These are phyloP conservation scores for Rhodotorula sp. DNA, from an alignment of 1,284 basidiomycete species.

Conservation along the genomic window DNA sequence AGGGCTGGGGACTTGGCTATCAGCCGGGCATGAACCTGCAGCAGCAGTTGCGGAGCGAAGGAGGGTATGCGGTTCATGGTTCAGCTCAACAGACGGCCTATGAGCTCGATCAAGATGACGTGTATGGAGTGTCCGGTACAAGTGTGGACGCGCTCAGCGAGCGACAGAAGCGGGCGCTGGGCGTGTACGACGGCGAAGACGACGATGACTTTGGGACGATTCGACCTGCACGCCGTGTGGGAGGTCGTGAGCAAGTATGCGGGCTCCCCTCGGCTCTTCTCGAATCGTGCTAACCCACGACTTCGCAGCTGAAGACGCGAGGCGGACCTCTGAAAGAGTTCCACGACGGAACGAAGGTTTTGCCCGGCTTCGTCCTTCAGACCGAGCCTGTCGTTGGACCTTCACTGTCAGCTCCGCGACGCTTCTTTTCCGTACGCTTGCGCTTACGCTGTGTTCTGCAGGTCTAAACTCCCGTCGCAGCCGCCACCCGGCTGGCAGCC, in stretches of 20 bases:
- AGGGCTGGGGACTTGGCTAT: conserved; percentile 68
- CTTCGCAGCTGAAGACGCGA: background rate
- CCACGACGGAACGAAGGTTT: conserved; percentile 69
- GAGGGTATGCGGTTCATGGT: background rate
- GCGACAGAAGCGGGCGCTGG: conserved; percentile 9
- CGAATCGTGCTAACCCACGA: background rate
- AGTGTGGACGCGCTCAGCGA: background rate
- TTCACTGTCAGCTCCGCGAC: conserved; percentile 60
- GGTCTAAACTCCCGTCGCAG: conserved; percentile 63
- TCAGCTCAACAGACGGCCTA: background rate
- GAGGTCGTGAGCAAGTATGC: background rate
- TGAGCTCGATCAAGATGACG: conserved; percentile 53
- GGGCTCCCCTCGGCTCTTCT: too few species aligned
- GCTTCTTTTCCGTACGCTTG: conserved; percentile 60
- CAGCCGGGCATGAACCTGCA: conserved; percentile 64
- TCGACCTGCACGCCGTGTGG: conserved; percentile 30
- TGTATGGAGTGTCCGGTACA: conserved; percentile 35
- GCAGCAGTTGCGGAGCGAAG: conserved; percentile 7
- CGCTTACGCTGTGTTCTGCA: conserved; percentile 58
- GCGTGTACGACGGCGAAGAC: conserved; percentile 53
- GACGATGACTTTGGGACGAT: conserved; percentile 60
- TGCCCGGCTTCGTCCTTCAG: conserved; percentile 72
- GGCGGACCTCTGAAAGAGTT: conserved; percentile 52
- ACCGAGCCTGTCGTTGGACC: conserved; percentile 68
- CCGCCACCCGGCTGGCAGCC: conserved; percentile 81